Percentiles rank a stretch among this genome's conserved stretches.
phyloP scores from a whole-genome alignment of 1,284 basidiomycete genomes.

The Ustilago vetiveriae region DNA sequence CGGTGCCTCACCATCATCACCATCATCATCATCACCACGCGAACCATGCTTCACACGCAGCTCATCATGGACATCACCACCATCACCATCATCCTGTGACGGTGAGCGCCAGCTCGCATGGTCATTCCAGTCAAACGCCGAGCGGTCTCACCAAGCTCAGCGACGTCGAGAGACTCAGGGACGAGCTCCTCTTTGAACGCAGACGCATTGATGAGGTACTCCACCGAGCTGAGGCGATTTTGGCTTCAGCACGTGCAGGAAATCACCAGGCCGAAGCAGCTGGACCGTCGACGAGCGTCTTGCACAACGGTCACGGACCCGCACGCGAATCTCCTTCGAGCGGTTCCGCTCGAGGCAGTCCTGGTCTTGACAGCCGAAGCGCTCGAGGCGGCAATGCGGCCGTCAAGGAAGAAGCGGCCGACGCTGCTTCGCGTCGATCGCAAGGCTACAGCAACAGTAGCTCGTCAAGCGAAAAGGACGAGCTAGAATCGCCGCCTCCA shows the following conservation, averaged over 20 bases:
- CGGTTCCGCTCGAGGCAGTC: slow-evolving; percentile 23
- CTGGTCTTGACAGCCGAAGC: slow-evolving; percentile 6
- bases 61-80: slow-evolving; percentile 35
- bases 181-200: slow-evolving; percentile 58
- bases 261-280: slow-evolving; percentile 17
- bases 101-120: slow-evolving; percentile 16
- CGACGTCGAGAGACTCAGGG: slow-evolving; percentile 57
- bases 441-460: slow-evolving; percentile 21
- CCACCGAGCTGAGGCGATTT: slow-evolving; percentile 52
- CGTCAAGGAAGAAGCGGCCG: slow-evolving; percentile 22
- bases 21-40: slow-evolving; percentile 52
- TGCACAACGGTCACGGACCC: slow-evolving; percentile 25
- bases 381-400: neutral
- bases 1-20: slow-evolving; percentile 43
- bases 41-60: slow-evolving; percentile 25
- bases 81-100: slow-evolving; percentile 46
- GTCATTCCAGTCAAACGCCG: slow-evolving; percentile 11
- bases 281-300: slow-evolving; percentile 7
- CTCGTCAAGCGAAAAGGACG: slow-evolving; percentile 47
- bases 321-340: slow-evolving; percentile 21
- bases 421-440: slow-evolving; percentile 20
- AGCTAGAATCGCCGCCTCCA: slow-evolving; percentile 45
- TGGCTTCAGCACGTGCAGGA: slow-evolving; percentile 29
- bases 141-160: slow-evolving; percentile 21
- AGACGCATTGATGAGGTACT: slow-evolving; percentile 55